Base-by-base conservation (phyloP, 768 basidiomycete species). In the Lentinula aciculospora region DNA sequence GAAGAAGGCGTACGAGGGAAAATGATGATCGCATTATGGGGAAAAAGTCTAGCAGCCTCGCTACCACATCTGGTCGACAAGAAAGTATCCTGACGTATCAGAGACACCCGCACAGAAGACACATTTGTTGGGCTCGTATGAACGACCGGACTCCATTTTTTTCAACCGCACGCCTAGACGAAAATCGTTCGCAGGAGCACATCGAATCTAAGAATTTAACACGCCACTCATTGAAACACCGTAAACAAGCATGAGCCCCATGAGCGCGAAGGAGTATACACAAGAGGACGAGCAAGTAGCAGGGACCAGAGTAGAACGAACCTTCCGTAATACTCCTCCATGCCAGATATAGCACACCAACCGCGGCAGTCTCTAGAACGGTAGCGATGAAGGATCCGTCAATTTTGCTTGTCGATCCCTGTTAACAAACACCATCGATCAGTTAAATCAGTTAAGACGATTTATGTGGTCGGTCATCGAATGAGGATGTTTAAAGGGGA, bases 251-350 rank as follows among this genome's bases (percentile, higher is more conserved):
- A 1, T 23, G n/a, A 46, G 8, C 15, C 19, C n/a, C n/a, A n/a
- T n/a, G n/a, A n/a, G n/a, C n/a, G n/a, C 21, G 21, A 13, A 21
- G 19, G 13, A 5, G 21, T 9, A 34, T 29, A 31, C 6, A 9
- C 28, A 2, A 1, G 61, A 58, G 40, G 45, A 29, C 58, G 48
- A 39, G 46, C 56, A 50, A 28, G 44, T 48, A 42, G 46, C 27
- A 54, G 1, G 21, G 31, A 42, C 23, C n/a, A n/a, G 25, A 40
- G 1, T 19, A 54, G 9, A 3, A 74, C 81, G 50, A 58, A 86
- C 91, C 90, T 83, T 95, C 93, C 17, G 93, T 94, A 58, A 94
- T 92, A 68, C 86, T 86, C 70, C 77, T 77, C 94, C 94, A 96
- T n/a, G 83, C 92, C 15, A 85, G 67, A 68, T 82, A 94, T 19